Evolutionary conservation across 768 basidiomycete genomes (phyloP), one percentile per base, ranked within the genome.

Genomic region (Kwoniella sp.): DNA sequence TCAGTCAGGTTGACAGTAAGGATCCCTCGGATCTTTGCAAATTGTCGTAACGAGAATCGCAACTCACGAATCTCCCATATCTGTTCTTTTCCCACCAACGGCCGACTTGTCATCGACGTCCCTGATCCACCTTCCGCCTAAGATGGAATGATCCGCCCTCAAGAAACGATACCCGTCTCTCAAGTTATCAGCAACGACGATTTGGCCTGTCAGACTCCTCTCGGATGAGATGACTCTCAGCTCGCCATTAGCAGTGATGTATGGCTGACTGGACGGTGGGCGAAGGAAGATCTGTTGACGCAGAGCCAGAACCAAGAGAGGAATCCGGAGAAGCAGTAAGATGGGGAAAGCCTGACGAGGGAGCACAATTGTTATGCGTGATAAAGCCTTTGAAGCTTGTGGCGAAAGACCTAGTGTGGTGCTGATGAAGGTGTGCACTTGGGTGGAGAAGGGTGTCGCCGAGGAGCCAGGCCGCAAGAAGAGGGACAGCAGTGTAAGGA

Each of bases 41-140:
- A 8, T 20, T 7, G 20, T 48, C 47, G 7, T 7, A 5, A 34
- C 34, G 34, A 13, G 9, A 51, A 34, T 3, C 20, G 58, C 1
- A 11, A 71, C 81, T 76, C 68, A 82, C 80, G 74, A 80, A 69
- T 83, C 83, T 22, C 84, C 83, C 73, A 92, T 87, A 37, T 80
- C 81, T 26, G 82, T 76, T 54, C 85, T 83, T 45, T 85, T 60
- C 9, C 83, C 83, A 41, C 79, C 9, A 22, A 12, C 20, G 13
- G 22, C 53, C 7, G 29, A 26, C 28, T 22, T 41, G 53, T 67
- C 53, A 25, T 50, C 53, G 2, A 69, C 71, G 0, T 71, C 60
- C 25, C 86, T 86, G 28, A 87, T 86, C 95, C 95, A 97, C 53
- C 90, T 87, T 3, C 95, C 86, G 3, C 87, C 87, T 0, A 87